Evolutionary conservation across 2,329 filamentous ascomycete species (phyloP), one percentile per base, ranked within the genome.

Genomic region (Colletotrichum theobromicola): DNA sequence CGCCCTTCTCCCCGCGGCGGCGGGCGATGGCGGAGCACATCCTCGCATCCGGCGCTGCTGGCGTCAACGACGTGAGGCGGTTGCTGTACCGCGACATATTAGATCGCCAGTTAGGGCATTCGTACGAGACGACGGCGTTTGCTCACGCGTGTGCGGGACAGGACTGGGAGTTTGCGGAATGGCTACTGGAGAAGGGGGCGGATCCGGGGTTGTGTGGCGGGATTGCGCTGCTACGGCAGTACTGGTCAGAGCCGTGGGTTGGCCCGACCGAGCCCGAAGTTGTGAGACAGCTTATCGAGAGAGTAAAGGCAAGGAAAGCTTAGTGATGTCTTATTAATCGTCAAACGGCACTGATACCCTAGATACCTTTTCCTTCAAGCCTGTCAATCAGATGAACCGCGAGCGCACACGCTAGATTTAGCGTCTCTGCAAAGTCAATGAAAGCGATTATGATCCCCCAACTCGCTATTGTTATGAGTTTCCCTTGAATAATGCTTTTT

Each of bases 1-100:
- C 28, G 26, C 55, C 55, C 0, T 58, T 58, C 2, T 0, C 0
- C 0, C 21, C 21, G 15, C 15, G 55, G 1, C 55, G 55, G 9
- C 16, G 55, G 26, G 15, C 26, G 55, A 26, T 58, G 16, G 55
- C 55, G 28, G 55, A 0, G 16, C 26, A 58, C 8, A 4, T 58
- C 55, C 55, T 58, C 55, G 26, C 2, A 5, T 28, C 0, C 24
- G 55, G 55, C 24, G 16, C 28, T 4, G 24, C 15, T 2, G 55
- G 4, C 9, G 26, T 58, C 0, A 13, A 58, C 15, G 55, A 58
- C 0, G 55, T 58, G 55, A 5, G 18, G 1, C 13, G 21, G 55
- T 9, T 58, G 9, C 26, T 18, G 16, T 58, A 13, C 16, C 10
- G 7, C 26, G 9, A 58, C 2, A 28, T 58, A 0, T 18, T 58